These are phyloP conservation scores for Beauveria varroae DNA, from an alignment of 2,329 filamentous ascomycete genomes.

Conservation along the genomic window DNA sequence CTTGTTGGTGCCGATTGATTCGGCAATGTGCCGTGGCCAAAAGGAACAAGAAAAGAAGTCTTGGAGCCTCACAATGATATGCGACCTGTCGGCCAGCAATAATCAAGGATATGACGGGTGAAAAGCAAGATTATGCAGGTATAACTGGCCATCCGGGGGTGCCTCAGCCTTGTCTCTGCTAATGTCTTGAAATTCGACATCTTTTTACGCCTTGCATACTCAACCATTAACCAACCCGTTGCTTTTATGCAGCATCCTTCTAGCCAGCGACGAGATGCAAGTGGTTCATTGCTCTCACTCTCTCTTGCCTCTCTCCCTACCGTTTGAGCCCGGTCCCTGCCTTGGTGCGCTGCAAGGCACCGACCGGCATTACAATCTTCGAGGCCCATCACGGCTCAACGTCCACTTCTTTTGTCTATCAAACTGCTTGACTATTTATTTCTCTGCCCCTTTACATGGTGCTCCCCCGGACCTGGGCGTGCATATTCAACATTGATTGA, in stretches of 20 bases:
- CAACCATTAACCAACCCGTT: neutral
- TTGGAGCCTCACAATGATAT: neutral
- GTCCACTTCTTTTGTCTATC: too few relatives aligned
- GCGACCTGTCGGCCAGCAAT: neutral
- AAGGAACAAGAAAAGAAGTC: neutral
- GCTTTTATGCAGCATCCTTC: neutral
- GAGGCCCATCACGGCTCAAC: too few relatives aligned
- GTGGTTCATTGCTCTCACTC: neutral
- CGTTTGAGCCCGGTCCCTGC: neutral
- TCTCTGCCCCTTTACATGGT: neutral
- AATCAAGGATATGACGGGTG: too few relatives aligned
- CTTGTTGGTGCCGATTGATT: neutral
- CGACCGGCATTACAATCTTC: too few relatives aligned
- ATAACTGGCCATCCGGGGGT: neutral
- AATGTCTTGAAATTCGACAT: neutral
- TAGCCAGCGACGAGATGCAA: neutral
- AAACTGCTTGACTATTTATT: too few relatives aligned
- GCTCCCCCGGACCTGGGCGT: neutral
- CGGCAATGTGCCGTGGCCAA: neutral
- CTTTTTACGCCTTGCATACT: neutral
- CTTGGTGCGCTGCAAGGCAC: neutral
- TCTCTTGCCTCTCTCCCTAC: too few relatives aligned
- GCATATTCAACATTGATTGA: too few relatives aligned
- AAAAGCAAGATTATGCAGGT: neutral
- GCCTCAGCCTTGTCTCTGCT: conserved; percentile 4